Evolutionary conservation across 306 rosid species (phyloP).

Genomic region (Quercus suber): DNA sequence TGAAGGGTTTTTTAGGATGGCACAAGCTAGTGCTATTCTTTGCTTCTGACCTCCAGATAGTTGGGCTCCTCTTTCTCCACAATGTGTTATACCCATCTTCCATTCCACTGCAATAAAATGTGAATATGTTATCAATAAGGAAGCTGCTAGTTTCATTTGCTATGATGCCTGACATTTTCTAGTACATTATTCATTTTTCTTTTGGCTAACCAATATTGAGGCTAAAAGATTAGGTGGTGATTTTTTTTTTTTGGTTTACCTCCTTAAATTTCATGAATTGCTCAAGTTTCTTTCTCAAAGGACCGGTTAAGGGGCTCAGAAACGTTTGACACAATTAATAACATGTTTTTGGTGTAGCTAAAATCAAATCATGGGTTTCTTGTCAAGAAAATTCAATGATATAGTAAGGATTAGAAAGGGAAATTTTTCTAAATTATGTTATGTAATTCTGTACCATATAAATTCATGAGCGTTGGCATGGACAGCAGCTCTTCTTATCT

Average conservation of each 20-base stretch:
- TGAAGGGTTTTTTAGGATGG: conserved; percentile 74
- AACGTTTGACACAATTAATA: too few species aligned
- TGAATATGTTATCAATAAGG: not conserved
- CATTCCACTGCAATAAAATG: conserved; percentile 59
- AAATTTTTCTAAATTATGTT: not conserved
- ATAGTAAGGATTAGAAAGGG: not conserved
- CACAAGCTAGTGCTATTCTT: conserved; percentile 80
- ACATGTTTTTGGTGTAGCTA: too few species aligned
- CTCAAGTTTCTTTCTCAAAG: too few species aligned
- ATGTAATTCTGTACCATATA: conserved; percentile 51
- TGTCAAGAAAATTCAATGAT: not conserved
- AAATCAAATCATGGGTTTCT: too few species aligned
- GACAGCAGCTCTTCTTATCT: conserved; percentile 76
- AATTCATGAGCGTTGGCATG: conserved; percentile 94
- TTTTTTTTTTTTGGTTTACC: too few species aligned
- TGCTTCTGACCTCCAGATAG: conserved; percentile 95
- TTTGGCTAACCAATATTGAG: too few species aligned
- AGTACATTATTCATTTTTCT: too few species aligned
- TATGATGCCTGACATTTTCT: too few species aligned
- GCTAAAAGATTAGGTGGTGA: too few species aligned
- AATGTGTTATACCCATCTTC: conserved; percentile 70
- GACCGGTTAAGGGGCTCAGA: too few species aligned
- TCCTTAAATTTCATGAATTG: too few species aligned
- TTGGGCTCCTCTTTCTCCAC: conserved; percentile 91
- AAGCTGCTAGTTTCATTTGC: not conserved